Evolutionary conservation across 768 basidiomycete species (phyloP), one percentile per base, ranked within the genome.

Genomic region (Collybiopsis confluens): DNA sequence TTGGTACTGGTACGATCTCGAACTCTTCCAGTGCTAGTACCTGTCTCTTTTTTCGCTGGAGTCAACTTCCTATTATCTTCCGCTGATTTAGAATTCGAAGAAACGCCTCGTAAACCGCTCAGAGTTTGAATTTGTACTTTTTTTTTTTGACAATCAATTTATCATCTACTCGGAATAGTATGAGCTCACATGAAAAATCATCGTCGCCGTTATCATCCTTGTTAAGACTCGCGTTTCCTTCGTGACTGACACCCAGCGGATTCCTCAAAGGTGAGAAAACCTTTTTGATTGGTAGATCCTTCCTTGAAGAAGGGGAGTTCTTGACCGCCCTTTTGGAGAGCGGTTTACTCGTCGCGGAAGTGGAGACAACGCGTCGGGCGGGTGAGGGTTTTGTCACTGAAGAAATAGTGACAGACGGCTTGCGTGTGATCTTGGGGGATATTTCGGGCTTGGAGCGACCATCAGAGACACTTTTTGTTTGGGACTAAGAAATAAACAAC

Each of bases 261-360:
- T 74, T 74, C 46, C 70, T 65, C 23, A 65, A 60, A 37, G 76
- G 76, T 0, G 74, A 73, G 40, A 77, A 62, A 0, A 73, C 61
- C 41, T 67, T 70, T 54, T 68, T 71, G 20, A 56, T 18, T 33
- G 28, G 44, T 56, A 53, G 58, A 45, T 42, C 38, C 33, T 60
- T 44, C 30, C 54, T 55, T 15, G 20, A n/a, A n/a, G n/a, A n/a
- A n/a, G n/a, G 23, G 13, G 43, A 30, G 16, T 11, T 35, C n/a
- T 24, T 35, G 6, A 27, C 1, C 3, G 23, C 41, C 21, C 28
- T 16, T 24, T 8, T 26, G n/a, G n/a, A 23, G 8, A 15, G 36
- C 11, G 35, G 30, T 45, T 45, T 41, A 3, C 33, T 21, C 11
- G 13, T 28, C 6, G 36, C 33, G 16, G 56, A 48, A 10, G 27